phyloP scores from a whole-genome alignment of 2,329 filamentous ascomycete species.

The Cryoendolithus antarcticus region DNA sequence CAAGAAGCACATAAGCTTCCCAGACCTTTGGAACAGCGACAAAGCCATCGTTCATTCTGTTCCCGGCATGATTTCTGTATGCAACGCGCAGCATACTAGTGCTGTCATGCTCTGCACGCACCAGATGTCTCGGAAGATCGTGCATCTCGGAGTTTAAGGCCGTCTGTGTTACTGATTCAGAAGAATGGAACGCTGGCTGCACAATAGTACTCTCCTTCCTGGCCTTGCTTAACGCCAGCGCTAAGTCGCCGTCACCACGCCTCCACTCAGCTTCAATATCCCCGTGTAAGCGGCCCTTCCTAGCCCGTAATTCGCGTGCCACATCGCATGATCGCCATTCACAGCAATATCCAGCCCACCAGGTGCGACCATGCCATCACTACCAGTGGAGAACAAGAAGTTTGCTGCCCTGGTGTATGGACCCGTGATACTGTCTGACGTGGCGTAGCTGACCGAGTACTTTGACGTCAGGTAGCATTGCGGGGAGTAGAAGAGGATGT shows the following conservation, averaged over 20 bases:
- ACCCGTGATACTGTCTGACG: slow-evolving; percentile 13
- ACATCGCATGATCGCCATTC: slow-evolving; percentile 20
- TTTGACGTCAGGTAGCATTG: slow-evolving; percentile 17
- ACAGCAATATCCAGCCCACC: slow-evolving; percentile 20
- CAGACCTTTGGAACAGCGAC: too few species aligned
- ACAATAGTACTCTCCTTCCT: too few species aligned
- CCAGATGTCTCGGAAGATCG: too few species aligned
- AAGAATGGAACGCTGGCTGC: too few species aligned
- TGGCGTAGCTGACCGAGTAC: slow-evolving; percentile 20
- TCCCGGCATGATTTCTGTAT: too few species aligned
- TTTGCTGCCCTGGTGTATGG: slow-evolving; percentile 16
- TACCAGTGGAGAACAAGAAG: slow-evolving; percentile 16
- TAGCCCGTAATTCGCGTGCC: slow-evolving; percentile 14
- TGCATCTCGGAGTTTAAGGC: too few species aligned
- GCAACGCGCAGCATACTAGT: too few species aligned
- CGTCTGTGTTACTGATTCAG: too few species aligned
- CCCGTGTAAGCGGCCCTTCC: slow-evolving; percentile 13
- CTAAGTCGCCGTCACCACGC: slow-evolving; percentile 6
- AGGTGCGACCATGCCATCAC: slow-evolving; percentile 14
- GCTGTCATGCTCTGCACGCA: too few species aligned
- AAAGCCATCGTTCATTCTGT: too few species aligned
- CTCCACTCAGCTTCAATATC: slow-evolving; percentile 5
- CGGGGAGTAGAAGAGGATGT: slow-evolving; percentile 20
- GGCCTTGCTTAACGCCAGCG: too few species aligned
- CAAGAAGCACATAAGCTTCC: too few species aligned